Evolutionary conservation across 371 early-diverging fungal species (phyloP).

Genomic region (Apophysomyces elegans): DNA sequence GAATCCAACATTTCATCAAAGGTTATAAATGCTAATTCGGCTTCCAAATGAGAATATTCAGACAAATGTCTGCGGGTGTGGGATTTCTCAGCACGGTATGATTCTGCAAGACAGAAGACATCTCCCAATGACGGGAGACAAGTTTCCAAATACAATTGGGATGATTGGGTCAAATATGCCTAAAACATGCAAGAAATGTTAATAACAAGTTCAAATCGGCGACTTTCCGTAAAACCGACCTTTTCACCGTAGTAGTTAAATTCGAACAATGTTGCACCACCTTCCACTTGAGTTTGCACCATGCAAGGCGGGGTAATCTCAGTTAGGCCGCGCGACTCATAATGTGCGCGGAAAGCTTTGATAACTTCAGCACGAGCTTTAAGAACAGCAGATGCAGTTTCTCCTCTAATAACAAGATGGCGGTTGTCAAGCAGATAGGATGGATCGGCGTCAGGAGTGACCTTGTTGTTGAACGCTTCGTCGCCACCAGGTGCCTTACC

Average conservation of each 20-base stretch:
- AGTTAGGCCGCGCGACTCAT: constrained; percentile 78
- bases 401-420: constrained; percentile 97
- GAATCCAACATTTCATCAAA: constrained; percentile 92
- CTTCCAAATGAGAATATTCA: constrained; percentile 99
- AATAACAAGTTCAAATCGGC: background rate
- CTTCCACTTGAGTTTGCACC: constrained; percentile 99
- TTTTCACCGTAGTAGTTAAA: constrained; percentile 98
- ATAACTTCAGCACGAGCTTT: constrained; percentile 90
- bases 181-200: constrained; percentile 16
- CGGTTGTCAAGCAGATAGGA: constrained; percentile 92
- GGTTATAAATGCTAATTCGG: constrained; percentile 95
- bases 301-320: constrained; percentile 99
- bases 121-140: constrained; percentile 96
- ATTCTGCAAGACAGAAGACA: constrained; percentile 98
- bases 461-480: constrained; percentile 90
- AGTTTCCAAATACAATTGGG: constrained; percentile 99
- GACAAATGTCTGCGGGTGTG: constrained; percentile 99
- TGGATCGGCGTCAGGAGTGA: constrained; percentile 90
- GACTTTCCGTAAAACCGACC: constrained; percentile 25
- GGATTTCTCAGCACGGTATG: constrained; percentile 99
- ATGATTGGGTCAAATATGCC: constrained; percentile 99
- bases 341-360: constrained; percentile 95
- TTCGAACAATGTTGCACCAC: constrained; percentile 97
- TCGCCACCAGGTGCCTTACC: constrained; percentile 95
- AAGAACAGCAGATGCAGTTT: constrained; percentile 88